phyloP scores from a whole-genome alignment of 1,139 yeast genomes.

The Waltiozyma sp. region DNA sequence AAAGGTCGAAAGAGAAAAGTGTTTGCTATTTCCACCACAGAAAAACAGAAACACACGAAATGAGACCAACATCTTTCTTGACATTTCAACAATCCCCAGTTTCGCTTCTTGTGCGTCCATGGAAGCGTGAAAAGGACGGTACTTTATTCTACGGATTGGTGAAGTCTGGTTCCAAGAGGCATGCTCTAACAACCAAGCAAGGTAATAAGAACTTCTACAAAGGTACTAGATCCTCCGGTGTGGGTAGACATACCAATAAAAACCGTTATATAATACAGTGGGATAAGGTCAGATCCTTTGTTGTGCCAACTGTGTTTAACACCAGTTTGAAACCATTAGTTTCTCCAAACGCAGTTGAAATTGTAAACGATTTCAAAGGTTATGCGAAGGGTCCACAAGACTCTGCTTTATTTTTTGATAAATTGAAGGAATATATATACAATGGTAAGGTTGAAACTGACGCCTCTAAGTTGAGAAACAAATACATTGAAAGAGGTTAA shows the following conservation, averaged over 20 bases:
- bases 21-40: background rate
- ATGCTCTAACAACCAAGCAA: constrained; percentile 79
- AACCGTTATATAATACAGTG: constrained; percentile 77
- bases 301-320: constrained; percentile 52
- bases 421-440: constrained; percentile 64
- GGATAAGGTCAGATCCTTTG: constrained; percentile 82
- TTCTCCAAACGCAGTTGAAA: constrained; percentile 55
- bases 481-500: constrained; percentile 32
- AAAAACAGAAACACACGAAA: constrained; percentile 13
- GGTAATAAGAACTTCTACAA: constrained; percentile 92
- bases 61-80: constrained; percentile 45
- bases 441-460: constrained; percentile 41
- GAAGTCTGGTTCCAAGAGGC: constrained; percentile 76
- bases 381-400: constrained; percentile 64
- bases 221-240: constrained; percentile 93
- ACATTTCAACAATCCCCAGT: constrained; percentile 44
- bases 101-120: constrained; percentile 61
- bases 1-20: no score
- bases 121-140: constrained; percentile 81
- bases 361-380: constrained; percentile 59
- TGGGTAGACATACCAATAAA: constrained; percentile 65
- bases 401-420: constrained; percentile 61
- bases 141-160: constrained; percentile 70
- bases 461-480: constrained; percentile 17
- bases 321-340: constrained; percentile 63